Base-by-base conservation (phyloP, 371 early-diverging fungal genomes). In the Actinomortierella ambigua region DNA sequence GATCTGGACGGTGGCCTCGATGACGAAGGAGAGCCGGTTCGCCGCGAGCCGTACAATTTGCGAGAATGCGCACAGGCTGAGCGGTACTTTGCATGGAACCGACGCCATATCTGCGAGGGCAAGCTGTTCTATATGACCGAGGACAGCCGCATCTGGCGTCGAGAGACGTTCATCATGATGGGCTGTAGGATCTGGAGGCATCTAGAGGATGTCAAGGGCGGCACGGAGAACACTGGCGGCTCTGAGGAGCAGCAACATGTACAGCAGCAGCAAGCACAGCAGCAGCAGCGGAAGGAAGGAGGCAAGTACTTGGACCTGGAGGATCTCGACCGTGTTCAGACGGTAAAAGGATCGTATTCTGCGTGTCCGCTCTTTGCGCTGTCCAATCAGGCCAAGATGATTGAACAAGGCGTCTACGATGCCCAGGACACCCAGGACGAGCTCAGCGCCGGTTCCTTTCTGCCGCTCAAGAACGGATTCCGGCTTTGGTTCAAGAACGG, bases 141-240 rank as follows among this genome's bases (percentile, higher is more conserved):
- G 22, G 14, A 48, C 3, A 2, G 34, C 34, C 34, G 22, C 2
- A 2, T 23, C 1, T 69, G 69, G 69, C 54, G 43, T 2, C 47
- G 64, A 8, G 69, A 49, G 2, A 44, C 48, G 61, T 69, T 69
- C 41, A 39, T 42, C 18, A 50, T 69, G 20, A 41, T 40, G 0
- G 69, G 69, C 3, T 60, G 64, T 3, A 44, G 26, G n/a, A 57
- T 69, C 9, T 69, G 63, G 69, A 46, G 46, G 40, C 57, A 24
- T 14, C 22, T 14, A 40, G 28, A 29, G 0, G 27, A 2, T 9
- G 39, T 22, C 15, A 4, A n/a, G 5, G 8, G 51, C 6, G 53
- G 57, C 0, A 49, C 27, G 4, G 53, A 64, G 2, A 29, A 29
- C 4, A n/a, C n/a, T n/a, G 50, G 42, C 0, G 20, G 14, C 18